phyloP scores from a whole-genome alignment of 2,329 filamentous ascomycete genomes.

The Ophiostoma sp. region DNA sequence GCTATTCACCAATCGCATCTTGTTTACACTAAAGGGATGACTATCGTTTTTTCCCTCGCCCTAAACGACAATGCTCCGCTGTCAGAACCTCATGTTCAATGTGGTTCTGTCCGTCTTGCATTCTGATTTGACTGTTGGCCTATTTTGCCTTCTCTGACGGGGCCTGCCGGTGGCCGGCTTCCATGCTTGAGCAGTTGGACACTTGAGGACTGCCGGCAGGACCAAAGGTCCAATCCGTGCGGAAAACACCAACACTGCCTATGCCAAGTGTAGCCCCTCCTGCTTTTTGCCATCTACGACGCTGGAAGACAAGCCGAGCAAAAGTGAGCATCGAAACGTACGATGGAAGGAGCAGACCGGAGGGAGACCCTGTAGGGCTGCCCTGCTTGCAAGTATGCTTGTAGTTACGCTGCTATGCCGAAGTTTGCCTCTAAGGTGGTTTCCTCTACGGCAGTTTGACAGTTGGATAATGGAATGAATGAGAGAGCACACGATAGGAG shows the following conservation, averaged over 20 bases:
- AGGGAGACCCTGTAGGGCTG: conserved; percentile 1
- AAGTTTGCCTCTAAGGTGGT: neutral
- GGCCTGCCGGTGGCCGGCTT: neutral
- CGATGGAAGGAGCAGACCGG: neutral
- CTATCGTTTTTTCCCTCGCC: neutral
- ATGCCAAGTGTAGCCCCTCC: neutral
- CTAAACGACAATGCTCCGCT: neutral
- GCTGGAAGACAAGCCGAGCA: neutral
- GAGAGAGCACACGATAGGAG: neutral
- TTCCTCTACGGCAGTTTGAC: neutral
- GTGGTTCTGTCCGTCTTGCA: neutral
- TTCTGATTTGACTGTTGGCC: neutral
- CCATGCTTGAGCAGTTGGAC: neutral
- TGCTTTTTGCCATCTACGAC: neutral
- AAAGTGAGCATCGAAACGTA: neutral
- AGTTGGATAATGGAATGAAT: neutral
- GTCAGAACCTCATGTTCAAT: neutral
- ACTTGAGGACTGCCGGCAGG: neutral
- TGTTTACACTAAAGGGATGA: neutral
- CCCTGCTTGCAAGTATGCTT: neutral
- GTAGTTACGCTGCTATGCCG: too few relatives aligned
- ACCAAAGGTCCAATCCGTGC: neutral
- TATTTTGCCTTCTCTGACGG: neutral
- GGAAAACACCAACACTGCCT: neutral
- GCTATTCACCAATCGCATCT: conserved; percentile 11